A percentile compares a stretch with the other conserved stretches of the same genome.
Evolutionary conservation across 2,329 filamentous ascomycete genomes (phyloP).

Genomic region (Colletotrichum sp.): DNA sequence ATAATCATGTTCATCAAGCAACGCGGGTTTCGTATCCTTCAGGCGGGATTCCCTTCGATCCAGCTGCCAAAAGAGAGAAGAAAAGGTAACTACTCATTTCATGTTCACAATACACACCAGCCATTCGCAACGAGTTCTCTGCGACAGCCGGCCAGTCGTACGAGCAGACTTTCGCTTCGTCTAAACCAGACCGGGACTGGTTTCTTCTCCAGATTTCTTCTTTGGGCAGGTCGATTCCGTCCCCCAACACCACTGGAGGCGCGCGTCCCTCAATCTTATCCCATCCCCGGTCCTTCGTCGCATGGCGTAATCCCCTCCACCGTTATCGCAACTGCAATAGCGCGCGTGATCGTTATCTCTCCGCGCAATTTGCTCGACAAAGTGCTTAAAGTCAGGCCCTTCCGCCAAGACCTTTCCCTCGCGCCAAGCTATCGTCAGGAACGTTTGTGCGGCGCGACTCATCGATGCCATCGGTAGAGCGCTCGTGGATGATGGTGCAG

Average conservation of each 20-base stretch:
- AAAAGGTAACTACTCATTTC: not conserved
- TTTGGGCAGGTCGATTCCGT: slow-evolving; percentile 8
- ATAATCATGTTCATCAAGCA: not conserved
- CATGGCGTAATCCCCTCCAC: not conserved
- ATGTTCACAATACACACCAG: not conserved
- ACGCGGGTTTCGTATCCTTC: not conserved
- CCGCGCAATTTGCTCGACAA: not conserved
- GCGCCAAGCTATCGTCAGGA: not conserved
- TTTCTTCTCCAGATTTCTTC: slow-evolving; percentile 5
- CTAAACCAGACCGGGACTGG: not conserved
- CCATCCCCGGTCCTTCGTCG: not conserved
- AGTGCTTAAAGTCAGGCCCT: not conserved
- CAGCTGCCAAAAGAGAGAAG: not conserved
- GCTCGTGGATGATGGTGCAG: not conserved
- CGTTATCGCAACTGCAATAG: not conserved
- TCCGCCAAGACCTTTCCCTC: not conserved
- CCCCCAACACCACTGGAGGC: not conserved
- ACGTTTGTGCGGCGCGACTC: slow-evolving; percentile 4
- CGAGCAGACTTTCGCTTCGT: not conserved
- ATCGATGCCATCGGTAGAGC: not conserved
- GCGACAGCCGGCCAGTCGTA: not conserved
- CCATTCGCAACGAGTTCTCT: not conserved
- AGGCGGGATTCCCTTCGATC: not conserved
- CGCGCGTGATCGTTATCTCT: not conserved
- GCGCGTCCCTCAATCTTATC: not conserved